Evolutionary conservation across 2,329 filamentous ascomycete species (phyloP).

Genomic region (Cryphonectria radicalis): DNA sequence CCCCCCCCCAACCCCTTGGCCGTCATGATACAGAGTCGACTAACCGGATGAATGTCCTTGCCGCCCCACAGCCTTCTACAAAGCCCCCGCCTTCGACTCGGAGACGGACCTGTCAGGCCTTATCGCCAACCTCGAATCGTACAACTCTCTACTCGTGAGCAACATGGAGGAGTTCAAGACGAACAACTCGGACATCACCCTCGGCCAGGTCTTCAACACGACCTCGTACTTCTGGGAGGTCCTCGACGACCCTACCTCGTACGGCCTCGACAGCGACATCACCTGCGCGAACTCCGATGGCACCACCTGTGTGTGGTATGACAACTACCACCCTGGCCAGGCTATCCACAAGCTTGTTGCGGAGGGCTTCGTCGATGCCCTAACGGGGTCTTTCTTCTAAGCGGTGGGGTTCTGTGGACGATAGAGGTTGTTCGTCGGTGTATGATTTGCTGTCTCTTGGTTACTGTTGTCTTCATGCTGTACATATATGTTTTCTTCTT

Average conservation of each 20-base stretch:
- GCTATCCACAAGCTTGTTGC: slow-evolving; percentile 25
- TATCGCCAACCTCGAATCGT: slow-evolving; percentile 22
- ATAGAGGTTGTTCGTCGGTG: neutral
- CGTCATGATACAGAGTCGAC: neutral
- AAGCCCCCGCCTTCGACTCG: slow-evolving; percentile 12
- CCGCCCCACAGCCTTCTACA: slow-evolving; percentile 16
- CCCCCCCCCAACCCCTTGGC: neutral
- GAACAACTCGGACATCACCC: slow-evolving; percentile 24
- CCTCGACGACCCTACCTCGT: slow-evolving; percentile 21
- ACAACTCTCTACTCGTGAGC: slow-evolving; percentile 26
- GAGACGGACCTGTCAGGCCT: slow-evolving; percentile 18
- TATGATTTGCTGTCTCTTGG: neutral
- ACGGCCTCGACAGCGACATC: slow-evolving; percentile 26
- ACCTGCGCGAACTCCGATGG: slow-evolving; percentile 26
- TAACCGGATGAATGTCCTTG: neutral
- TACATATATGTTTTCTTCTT: neutral
- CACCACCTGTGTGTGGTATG: slow-evolving; percentile 27
- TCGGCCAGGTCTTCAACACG: slow-evolving; percentile 25
- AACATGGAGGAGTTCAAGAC: slow-evolving; percentile 23
- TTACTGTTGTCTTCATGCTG: neutral
- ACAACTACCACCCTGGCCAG: slow-evolving; percentile 28
- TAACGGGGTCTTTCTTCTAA: slow-evolving; percentile 21
- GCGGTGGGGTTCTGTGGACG: too few species aligned
- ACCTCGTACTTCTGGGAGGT: slow-evolving; percentile 27
- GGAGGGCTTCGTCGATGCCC: slow-evolving; percentile 18